Base-by-base conservation (phyloP, 1,284 basidiomycete genomes). In the Pseudozyma tsukubaensis region DNA sequence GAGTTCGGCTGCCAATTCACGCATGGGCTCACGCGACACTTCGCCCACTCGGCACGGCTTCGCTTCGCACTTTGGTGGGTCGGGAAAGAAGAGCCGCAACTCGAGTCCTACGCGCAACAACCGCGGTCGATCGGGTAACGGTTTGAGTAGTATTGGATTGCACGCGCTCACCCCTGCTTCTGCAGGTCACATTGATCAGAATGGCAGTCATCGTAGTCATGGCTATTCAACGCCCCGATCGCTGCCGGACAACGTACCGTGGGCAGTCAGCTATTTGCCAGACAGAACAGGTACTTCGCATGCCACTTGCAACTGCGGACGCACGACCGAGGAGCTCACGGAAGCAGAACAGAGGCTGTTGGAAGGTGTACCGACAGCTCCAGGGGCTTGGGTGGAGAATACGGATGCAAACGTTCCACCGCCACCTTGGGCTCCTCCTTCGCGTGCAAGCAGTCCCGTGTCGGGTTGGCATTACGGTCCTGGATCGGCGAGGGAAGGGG, bases 301-400 rank as follows among this genome's bases (percentile, higher is more conserved):
- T 53, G 71, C 76, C 35, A 77, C 77, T 6, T 83, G 82, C 67
- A 81, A 82, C 42, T 83, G 82, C 51, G 81, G 81, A 7, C 71
- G 77, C 50, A 72, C 76, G 14, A 82, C 75, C 13, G 77, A 77
- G 34, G 74, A 78, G 63, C 59, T 83, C 11, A 64, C 77, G 18
- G 78, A 79, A 50, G 80, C 81, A 32, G 82, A 83, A 50, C 70
- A 77, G 48, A 59, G 81, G 1, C 43, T 83, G 47, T 53, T 83
- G 7, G 80, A 81, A 43, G 82, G 82, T 10, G 81, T 72, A 2
- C 79, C 82, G 13, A 83, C 82, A 1, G 82, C 82, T 1, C 82
- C 82, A 0, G 82, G 82, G 7, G 75, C 76, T 1, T 83, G 76
- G 70, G 61, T 77, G 24, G 77, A 81, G 35, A 62, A 67, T 10